Evolutionary conservation across 2,329 filamentous ascomycete genomes (phyloP), one percentile per base, ranked within the genome.

Genomic region (Phialophora expanda): DNA sequence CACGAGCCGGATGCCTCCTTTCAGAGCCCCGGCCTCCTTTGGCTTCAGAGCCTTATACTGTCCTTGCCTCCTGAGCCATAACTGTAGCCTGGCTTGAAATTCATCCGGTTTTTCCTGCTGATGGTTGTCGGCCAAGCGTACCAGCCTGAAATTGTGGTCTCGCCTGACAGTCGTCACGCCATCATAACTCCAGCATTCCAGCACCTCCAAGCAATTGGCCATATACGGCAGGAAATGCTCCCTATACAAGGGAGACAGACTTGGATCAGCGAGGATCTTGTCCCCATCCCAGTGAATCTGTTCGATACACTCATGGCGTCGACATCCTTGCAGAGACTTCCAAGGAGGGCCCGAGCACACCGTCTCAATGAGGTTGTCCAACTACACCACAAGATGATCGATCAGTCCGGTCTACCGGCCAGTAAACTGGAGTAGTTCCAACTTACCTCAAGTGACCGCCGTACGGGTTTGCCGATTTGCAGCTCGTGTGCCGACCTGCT

Each of bases 121-220:
- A 26, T 26, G 26, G 9, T 53, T 20, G 12, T 24, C 14, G 14
- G 26, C 26, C 3, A 28, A 14, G 8, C 48, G 20, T 20, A 26
- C 7, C 48, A 53, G 11, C 48, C 48, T 53, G 22, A 24, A 53
- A 26, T 53, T 53, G 2, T 53, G 20, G 22, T 28, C 48, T 20
- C 26, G 22, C 20, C 20, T 5, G 4, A 28, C 48, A 17, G 26
- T n/a, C 4, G 26, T 53, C 48, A 24, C 22, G 22, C 48, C 48
- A 12, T 53, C 48, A 22, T 53, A 26, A 24, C 6, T 53, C 48
- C 48, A 53, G 26, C 48, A 53, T 26, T 26, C 48, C 20, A 53
- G 22, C 12, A 28, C n/a, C 26, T 53, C 38, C 38, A 44, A 5
- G 17, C 38, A 44, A 44, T 44, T 44, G 17, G 38, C 14, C 38